phyloP scores from a whole-genome alignment of 257 asterid species.

The Rhazya stricta region DNA sequence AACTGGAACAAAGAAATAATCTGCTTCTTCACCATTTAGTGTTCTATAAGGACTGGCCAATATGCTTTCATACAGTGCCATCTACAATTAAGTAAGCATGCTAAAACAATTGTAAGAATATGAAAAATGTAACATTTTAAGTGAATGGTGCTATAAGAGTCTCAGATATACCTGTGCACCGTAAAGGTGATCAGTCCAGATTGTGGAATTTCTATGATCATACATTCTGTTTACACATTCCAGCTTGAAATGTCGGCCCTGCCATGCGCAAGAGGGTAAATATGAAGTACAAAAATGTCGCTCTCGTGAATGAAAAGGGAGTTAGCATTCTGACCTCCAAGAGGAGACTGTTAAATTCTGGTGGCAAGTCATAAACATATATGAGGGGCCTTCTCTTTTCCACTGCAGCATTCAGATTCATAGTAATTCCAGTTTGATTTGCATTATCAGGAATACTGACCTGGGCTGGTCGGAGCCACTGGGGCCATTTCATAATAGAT shows the following conservation, averaged over 20 bases:
- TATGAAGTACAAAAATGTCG: not conserved
- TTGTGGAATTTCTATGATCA: slow-evolving; percentile 69
- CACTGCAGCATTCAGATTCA: slow-evolving; percentile 53
- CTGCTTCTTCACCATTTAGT: slow-evolving; percentile 89
- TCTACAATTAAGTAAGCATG: slow-evolving; percentile 40
- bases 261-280: slow-evolving; percentile 16
- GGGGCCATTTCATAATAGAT: slow-evolving; percentile 73
- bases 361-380: slow-evolving; percentile 87
- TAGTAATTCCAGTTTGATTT: slow-evolving; percentile 29
- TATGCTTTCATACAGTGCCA: slow-evolving; percentile 83
- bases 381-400: slow-evolving; percentile 81
- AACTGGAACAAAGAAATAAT: slow-evolving; percentile 89
- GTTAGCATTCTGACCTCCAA: slow-evolving; percentile 53
- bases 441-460: slow-evolving; percentile 48
- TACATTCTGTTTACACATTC: slow-evolving; percentile 89
- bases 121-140: not conserved
- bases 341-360: slow-evolving; percentile 82
- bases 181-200: slow-evolving; percentile 82
- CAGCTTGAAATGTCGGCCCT: slow-evolving; percentile 88
- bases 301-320: slow-evolving; percentile 8
- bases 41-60: slow-evolving; percentile 87
- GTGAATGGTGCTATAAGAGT: not conserved
- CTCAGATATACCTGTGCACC: slow-evolving; percentile 81
- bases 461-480: slow-evolving; percentile 84
- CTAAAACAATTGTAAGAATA: slow-evolving; percentile 1